Conservation (phyloP, 805 yeast species). For the Nematodospora valgi region DNA sequence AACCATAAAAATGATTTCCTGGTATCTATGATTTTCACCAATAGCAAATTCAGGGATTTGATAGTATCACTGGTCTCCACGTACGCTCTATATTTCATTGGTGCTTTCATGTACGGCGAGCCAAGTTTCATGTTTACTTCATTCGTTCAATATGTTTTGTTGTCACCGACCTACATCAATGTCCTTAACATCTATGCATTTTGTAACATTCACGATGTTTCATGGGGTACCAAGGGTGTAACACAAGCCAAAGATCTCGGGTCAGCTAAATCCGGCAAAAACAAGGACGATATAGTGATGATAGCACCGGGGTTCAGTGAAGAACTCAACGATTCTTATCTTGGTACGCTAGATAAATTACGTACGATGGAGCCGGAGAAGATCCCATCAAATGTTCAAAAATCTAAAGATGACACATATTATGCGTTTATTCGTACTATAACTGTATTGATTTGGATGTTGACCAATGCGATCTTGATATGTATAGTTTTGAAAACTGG, state of each 20-base stretch:
- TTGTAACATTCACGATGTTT: constrained; percentile 92
- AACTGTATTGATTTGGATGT: constrained; percentile 87
- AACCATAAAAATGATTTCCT: constrained; percentile 40
- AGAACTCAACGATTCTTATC: constrained; percentile 75
- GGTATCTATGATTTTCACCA: constrained; percentile 50
- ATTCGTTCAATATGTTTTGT: constrained; percentile 74
- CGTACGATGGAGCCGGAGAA: constrained; percentile 35
- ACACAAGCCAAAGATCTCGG: constrained; percentile 70
- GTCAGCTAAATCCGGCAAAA: constrained; percentile 56
- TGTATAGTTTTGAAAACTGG: constrained; percentile 84
- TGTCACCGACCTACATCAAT: constrained; percentile 88
- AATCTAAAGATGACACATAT: constrained; percentile 54
- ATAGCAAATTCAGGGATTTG: constrained; percentile 78
- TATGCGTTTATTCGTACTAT: constrained; percentile 88
- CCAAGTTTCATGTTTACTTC: constrained; percentile 93
- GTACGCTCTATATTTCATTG: constrained; percentile 72
- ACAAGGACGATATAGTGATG: constrained; percentile 39
- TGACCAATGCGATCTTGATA: constrained; percentile 76
- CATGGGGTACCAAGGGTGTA: constrained; percentile 97
- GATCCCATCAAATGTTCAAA: constrained; percentile 17
- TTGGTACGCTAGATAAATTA: constrained; percentile 59
- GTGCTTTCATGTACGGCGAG: constrained; percentile 78
- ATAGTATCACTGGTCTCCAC: constrained; percentile 85
- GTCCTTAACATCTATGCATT: constrained; percentile 92
- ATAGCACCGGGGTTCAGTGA: constrained; percentile 64